Conservation (phyloP, 2,329 filamentous ascomycete species). For the Penicillium olsonii region DNA sequence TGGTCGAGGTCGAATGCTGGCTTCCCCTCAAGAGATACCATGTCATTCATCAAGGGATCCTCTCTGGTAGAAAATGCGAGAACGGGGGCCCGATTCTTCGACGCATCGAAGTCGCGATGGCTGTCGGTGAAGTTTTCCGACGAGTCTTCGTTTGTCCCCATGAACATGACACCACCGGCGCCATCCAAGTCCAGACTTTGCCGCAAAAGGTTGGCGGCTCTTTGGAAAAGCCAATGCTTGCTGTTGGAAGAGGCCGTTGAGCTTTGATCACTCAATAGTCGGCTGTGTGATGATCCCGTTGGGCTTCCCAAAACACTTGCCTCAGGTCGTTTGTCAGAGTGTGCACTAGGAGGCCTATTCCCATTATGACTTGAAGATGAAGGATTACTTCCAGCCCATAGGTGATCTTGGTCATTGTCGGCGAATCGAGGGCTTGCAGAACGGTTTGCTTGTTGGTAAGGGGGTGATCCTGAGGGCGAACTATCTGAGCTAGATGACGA, state of each 20-base stretch:
- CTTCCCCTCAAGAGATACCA: not conserved
- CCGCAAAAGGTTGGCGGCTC: slow-evolving; percentile 22
- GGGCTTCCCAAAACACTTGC: not conserved
- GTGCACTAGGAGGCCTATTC: not conserved
- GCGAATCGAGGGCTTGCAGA: not conserved
- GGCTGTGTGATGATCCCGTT: not conserved
- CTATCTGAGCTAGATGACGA: not conserved
- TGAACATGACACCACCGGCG: slow-evolving; percentile 15
- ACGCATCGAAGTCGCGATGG: slow-evolving; percentile 2
- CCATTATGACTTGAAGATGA: not conserved
- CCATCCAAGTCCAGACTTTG: slow-evolving; percentile 18
- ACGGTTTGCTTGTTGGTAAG: not conserved
- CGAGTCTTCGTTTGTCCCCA: slow-evolving; percentile 9
- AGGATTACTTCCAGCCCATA: not conserved
- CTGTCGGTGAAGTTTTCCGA: slow-evolving; percentile 6
- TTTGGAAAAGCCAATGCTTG: slow-evolving; percentile 20
- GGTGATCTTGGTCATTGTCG: not conserved
- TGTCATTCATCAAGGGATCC: not conserved
- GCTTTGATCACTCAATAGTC: not conserved
- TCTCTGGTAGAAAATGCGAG: slow-evolving; percentile 14
- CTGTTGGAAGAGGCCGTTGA: not conserved
- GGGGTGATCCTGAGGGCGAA: not conserved
- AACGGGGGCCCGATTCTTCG: slow-evolving; percentile 7
- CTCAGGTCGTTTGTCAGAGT: not conserved
- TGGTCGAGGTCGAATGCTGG: slow-evolving; percentile 14